Conservation (phyloP, 2,329 filamentous ascomycete species). For the Neopestalotiopsis clavispora region DNA sequence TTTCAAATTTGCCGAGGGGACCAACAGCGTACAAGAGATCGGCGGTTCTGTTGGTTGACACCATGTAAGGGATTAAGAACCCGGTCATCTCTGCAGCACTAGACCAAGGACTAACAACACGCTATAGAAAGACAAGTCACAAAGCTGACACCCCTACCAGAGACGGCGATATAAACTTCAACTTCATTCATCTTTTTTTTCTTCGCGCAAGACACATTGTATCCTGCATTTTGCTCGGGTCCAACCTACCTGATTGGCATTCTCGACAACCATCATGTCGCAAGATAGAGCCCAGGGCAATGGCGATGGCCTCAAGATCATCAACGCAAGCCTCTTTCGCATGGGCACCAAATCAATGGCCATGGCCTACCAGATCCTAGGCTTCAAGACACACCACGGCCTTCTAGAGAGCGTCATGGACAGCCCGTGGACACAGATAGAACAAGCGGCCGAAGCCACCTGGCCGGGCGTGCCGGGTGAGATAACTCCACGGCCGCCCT, state of each 20-base stretch:
- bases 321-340: slow-evolving; percentile 18
- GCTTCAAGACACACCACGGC: slow-evolving; percentile 18
- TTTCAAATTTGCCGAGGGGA: too few species aligned
- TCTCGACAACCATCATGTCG: background rate
- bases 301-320: slow-evolving; percentile 14
- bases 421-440: slow-evolving; percentile 2
- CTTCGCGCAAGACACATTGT: too few species aligned
- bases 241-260: too few species aligned
- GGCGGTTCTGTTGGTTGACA: background rate
- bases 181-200: too few species aligned
- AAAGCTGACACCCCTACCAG: background rate
- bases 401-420: slow-evolving; percentile 3
- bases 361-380: slow-evolving; percentile 18
- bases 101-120: background rate
- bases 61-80: background rate
- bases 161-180: background rate
- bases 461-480: background rate
- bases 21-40: too few species aligned
- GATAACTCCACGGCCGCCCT: background rate
- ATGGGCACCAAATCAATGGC: slow-evolving; percentile 19
- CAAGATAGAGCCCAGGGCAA: background rate
- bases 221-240: too few species aligned
- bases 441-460: slow-evolving; percentile 3
- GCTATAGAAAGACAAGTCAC: background rate
- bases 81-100: background rate